Evolutionary conservation across 352 stramenopile genomes (phyloP), one percentile per base, ranked within the genome.

Genomic region (Phytophthora boehmeriae): DNA sequence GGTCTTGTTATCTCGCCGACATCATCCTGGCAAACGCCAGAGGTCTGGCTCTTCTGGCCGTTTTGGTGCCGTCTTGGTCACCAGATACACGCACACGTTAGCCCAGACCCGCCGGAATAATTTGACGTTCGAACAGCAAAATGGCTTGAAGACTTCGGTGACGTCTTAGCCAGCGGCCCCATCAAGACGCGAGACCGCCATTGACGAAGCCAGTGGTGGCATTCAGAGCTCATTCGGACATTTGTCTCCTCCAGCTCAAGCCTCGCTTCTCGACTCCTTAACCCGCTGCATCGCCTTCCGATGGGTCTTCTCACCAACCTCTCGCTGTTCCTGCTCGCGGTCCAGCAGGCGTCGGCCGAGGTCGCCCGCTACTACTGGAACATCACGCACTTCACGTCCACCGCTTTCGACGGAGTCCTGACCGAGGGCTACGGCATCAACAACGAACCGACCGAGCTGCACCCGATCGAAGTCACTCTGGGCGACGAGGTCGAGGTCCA

Each of bases 401-500:
- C 69, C 42, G 60, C 66, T 30, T 71, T 74, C 41, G 68, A 74
- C 43, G 61, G 64, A 11, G 68, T 77, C 2, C 19, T 50, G 13
- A 63, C 53, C 8, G 16, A 67, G 4, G 56, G 61, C 43, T 78
- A 73, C 47, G 66, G 61, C 23, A 73, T 80, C 58, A 80, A 80
- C 67, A 74, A 71, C 38, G 58, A 78, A 14, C 54, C 59, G 17
- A 49, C 34, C 25, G 44, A 66, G 9, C n/a, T 27, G 28, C 63
- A 75, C 23, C 66, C 68, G 0, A 75, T 80, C 35, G 19, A 71
- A 0, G 65, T 77, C 22, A 71, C 52, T 1, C 36, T 77, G 27
- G 72, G 68, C 16, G 68, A 77, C 22, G 67, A 75, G 45, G 45
- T 80, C 17, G 68, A 76, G 17, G 67, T 77, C 6, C 64, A 69